Base-by-base conservation (phyloP, 768 basidiomycete species). In the Flagelloscypha sp. region DNA sequence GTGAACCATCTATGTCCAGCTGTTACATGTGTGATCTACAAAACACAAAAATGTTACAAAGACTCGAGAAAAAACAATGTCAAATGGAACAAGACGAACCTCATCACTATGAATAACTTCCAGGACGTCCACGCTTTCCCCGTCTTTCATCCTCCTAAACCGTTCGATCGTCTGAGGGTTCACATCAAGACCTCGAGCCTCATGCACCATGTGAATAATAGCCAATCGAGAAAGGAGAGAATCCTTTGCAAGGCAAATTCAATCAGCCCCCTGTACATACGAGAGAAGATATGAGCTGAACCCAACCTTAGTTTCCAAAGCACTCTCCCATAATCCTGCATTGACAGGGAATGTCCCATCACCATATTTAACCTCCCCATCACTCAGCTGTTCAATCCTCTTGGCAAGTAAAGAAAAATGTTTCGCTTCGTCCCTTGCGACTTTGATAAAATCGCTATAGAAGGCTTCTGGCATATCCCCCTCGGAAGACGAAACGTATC, bases 341-440 rank as follows among this genome's bases (percentile, higher is more conserved):
- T 87, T 85, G 2, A 87, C 81, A 12, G 79, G 71, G 5, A 65
- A 52, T n/a, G n/a, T n/a, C n/a, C n/a, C n/a, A n/a, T n/a, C n/a
- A n/a, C n/a, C n/a, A n/a, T n/a, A n/a, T n/a, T n/a, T n/a, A n/a
- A n/a, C n/a, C n/a, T n/a, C n/a, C n/a, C n/a, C n/a, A n/a, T n/a
- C n/a, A n/a, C n/a, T n/a, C n/a, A n/a, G n/a, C n/a, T n/a, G n/a
- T n/a, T n/a, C n/a, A n/a, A n/a, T n/a, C n/a, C n/a, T n/a, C n/a
- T n/a, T n/a, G n/a, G n/a, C n/a, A n/a, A n/a, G n/a, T n/a, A n/a
- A n/a, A n/a, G n/a, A 74, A 66, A 85, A 88, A 52, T 86, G 86
- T 52, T 86, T 84, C n/a, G 76, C 76, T 50, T 90, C 85, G 57
- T 90, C 87, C 22, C 87, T 66, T 0, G 84, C 86, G 62, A 90